Base-by-base conservation (phyloP, 1,284 basidiomycete genomes). In the Ceratobasidium sp. region DNA sequence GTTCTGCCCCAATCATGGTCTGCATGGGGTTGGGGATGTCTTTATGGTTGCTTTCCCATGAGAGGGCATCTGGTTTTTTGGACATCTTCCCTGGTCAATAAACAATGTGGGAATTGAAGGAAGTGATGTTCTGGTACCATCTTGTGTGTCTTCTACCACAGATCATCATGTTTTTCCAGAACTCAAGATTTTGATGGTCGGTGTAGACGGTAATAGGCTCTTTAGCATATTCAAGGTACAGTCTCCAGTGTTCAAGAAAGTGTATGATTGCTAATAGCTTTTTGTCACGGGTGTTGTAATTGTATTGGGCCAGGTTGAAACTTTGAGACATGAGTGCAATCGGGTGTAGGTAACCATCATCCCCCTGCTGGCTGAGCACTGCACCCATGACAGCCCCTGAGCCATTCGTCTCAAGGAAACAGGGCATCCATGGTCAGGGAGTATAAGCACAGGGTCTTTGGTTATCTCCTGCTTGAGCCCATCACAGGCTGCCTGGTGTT, bases 141-240 rank as follows among this genome's bases (percentile, higher is more conserved):
- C 22, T 2, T 33, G 57, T 17, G 15, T 60, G 57, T 6, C 57
- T 9, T 9, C 50, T 4, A 51, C 19, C 19, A 24, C 5, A 51
- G 50, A 17, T 51, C 19, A 5, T 17, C 19, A 24, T 51, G 24
- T 6, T 51, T 17, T 24, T 4, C 76, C 24, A 87, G 72, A 85
- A 86, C n/a, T n/a, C n/a, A 0, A 88, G 81, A 75, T 86, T 86
- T 15, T 82, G 79, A 75, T 88, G 86, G 76, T 88, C 84, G 0
- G 84, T 82, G 64, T 78, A 79, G 27, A 87, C 79, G 0, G 76
- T 77, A 41, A 84, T 75, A 0, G 67, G 53, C 0, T 80, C 48
- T 5, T 22, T 15, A 0, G 77, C 51, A n/a, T 84, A 84, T 73
- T 81, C 77, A 19, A 80, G 69, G 59, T 80, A 81, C 24, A 78